Conservation (phyloP, 169 alveolate genomes). For the Toxoplasma gondii region DNA sequence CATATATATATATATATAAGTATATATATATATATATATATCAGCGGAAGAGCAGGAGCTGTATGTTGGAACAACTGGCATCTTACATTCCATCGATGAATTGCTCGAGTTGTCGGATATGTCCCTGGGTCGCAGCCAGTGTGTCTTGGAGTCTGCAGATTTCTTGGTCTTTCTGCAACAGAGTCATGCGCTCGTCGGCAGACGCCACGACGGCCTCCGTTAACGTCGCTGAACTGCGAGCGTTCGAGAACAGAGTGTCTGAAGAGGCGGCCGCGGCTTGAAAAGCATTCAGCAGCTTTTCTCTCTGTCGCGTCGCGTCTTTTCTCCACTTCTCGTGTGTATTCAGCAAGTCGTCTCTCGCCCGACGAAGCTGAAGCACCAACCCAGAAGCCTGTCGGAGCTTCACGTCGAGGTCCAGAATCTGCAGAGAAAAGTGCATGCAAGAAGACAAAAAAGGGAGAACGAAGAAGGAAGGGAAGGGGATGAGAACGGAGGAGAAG, state of each 20-base stretch:
- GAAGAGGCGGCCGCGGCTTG: neutral
- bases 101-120: slow-evolving; percentile 43
- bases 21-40: too few relatives aligned
- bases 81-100: slow-evolving; percentile 61
- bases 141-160: slow-evolving; percentile 29
- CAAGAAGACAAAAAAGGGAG: neutral
- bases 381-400: slow-evolving; percentile 48
- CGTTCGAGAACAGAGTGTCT: neutral
- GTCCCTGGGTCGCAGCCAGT: slow-evolving; percentile 58
- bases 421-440: neutral
- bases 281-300: neutral
- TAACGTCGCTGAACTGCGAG: neutral
- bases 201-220: neutral
- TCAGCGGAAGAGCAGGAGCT: too few relatives aligned
- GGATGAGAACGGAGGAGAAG: neutral
- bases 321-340: slow-evolving; percentile 33
- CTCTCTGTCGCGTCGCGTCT: slow-evolving; percentile 23
- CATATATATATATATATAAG: too few relatives aligned
- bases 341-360: slow-evolving; percentile 56
- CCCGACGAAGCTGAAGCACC: slow-evolving; percentile 63
- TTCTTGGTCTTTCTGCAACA: slow-evolving; percentile 33
- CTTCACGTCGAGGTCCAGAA: slow-evolving; percentile 55
- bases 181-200: neutral
- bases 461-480: neutral
- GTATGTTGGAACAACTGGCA: too few relatives aligned